These are phyloP conservation scores for Mycena vitilis DNA, from an alignment of 768 basidiomycete species.

Conservation along the genomic window DNA sequence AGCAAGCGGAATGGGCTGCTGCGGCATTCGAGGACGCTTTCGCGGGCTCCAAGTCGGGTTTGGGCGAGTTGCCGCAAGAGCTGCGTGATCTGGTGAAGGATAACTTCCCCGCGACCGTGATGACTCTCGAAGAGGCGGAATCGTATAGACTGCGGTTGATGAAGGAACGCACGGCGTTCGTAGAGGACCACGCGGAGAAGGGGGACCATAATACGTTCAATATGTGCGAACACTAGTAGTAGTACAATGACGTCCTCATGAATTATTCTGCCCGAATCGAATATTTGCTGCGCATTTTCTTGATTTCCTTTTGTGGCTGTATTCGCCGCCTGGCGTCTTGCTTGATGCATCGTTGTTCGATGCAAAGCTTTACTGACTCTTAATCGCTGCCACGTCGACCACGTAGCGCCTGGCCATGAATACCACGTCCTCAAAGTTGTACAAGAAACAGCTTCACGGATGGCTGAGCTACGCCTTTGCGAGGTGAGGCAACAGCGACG, in stretches of 20 bases:
- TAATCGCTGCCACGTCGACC: slow-evolving; percentile 4
- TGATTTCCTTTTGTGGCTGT: too few species aligned
- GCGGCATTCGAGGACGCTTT: slow-evolving; percentile 33
- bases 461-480: slow-evolving; percentile 92
- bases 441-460: slow-evolving; percentile 66
- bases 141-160: slow-evolving; percentile 34
- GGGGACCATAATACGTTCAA: slow-evolving; percentile 29
- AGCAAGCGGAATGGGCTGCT: slow-evolving; percentile 45
- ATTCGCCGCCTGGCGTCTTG: neutral
- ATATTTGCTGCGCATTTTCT: too few species aligned
- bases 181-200: slow-evolving; percentile 12
- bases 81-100: slow-evolving; percentile 27
- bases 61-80: slow-evolving; percentile 20
- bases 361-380: neutral
- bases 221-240: slow-evolving; percentile 37
- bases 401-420: slow-evolving; percentile 12
- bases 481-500: slow-evolving; percentile 55
- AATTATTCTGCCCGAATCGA: too few species aligned
- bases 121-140: slow-evolving; percentile 31
- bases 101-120: slow-evolving; percentile 27
- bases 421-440: slow-evolving; percentile 35
- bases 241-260: too few species aligned
- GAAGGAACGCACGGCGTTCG: slow-evolving; percentile 38
- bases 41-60: neutral
- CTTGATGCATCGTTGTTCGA: neutral